phyloP scores from a whole-genome alignment of 352 stramenopile species.

The Phytophthora pisi region DNA sequence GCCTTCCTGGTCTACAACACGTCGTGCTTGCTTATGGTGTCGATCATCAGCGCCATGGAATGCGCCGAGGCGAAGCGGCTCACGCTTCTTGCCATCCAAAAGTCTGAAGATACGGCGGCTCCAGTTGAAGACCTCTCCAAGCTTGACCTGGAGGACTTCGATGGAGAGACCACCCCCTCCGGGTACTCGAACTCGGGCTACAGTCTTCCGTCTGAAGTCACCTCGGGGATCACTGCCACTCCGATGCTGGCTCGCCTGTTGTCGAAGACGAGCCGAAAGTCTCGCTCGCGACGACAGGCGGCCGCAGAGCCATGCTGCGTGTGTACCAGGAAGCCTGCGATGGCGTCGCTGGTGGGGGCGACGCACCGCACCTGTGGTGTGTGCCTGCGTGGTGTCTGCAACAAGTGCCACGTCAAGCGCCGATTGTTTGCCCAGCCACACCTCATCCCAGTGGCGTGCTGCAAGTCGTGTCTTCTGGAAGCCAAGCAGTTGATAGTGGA shows the following conservation, averaged over 20 bases:
- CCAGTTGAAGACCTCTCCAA: slow-evolving; percentile 20
- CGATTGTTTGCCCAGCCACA: slow-evolving; percentile 41
- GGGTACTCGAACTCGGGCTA: slow-evolving; percentile 23
- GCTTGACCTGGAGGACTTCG: slow-evolving; percentile 22
- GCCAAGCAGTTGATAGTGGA: slow-evolving; percentile 45
- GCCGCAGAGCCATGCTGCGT: slow-evolving; percentile 33
- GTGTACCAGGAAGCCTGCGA: slow-evolving; percentile 31
- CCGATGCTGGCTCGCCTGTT: slow-evolving; percentile 17
- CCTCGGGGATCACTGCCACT: slow-evolving; percentile 10
- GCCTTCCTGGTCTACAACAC: slow-evolving; percentile 53
- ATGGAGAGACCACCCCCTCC: slow-evolving; percentile 6
- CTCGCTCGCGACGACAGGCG: slow-evolving; percentile 19
- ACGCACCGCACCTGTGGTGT: slow-evolving; percentile 45
- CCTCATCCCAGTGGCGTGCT: slow-evolving; percentile 50
- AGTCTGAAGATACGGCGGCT: slow-evolving; percentile 12
- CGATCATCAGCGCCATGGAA: slow-evolving; percentile 36
- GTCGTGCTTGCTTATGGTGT: slow-evolving; percentile 47
- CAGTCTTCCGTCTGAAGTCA: slow-evolving; percentile 19
- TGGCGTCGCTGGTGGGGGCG: slow-evolving; percentile 27
- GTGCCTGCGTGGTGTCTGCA: slow-evolving; percentile 45
- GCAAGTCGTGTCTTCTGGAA: slow-evolving; percentile 55
- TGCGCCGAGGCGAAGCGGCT: slow-evolving; percentile 52
- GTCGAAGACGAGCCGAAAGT: slow-evolving; percentile 27
- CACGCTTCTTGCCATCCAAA: slow-evolving; percentile 40
- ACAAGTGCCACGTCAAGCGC: slow-evolving; percentile 58